Evolutionary conservation across 163 green algal species (phyloP).

Genomic region (Chlamydomonas reinhardtii): DNA sequence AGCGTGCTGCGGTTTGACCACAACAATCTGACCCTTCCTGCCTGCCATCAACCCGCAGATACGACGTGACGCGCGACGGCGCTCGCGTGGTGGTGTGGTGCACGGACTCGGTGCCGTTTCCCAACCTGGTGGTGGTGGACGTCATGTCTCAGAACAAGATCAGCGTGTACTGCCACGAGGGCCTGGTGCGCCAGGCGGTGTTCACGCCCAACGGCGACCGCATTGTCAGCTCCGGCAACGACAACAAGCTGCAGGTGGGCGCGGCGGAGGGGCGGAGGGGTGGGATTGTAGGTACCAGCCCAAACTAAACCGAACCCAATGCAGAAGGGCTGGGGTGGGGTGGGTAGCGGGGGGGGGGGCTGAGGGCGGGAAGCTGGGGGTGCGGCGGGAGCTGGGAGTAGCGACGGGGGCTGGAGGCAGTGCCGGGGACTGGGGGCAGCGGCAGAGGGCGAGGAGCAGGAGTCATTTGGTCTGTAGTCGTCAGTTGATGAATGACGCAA

Average conservation of each 20-base stretch:
- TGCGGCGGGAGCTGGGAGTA: background rate
- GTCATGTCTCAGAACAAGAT: slow-evolving; percentile 56
- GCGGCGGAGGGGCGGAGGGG: background rate
- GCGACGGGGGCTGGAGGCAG: no score
- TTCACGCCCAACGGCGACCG: slow-evolving; percentile 50
- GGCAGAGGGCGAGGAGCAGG: no score
- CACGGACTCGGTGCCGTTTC: slow-evolving; percentile 64
- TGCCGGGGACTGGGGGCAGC: no score
- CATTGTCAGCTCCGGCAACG: slow-evolving; percentile 55
- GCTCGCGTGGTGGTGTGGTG: slow-evolving; percentile 60
- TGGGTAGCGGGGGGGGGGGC: background rate
- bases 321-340: background rate
- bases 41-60: background rate
- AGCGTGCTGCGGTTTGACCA: no score
- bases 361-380: background rate
- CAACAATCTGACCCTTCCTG: no score
- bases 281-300: no score
- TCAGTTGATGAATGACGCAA: no score
- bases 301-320: no score
- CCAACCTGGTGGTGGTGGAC: slow-evolving; percentile 67
- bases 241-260: slow-evolving; percentile 36
- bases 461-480: no score
- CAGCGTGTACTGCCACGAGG: slow-evolving; percentile 63
- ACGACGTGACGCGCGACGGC: slow-evolving; percentile 62
- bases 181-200: slow-evolving; percentile 49